Conservation (phyloP, 73 alveolate genomes). For the Breviolum minutum region DNA sequence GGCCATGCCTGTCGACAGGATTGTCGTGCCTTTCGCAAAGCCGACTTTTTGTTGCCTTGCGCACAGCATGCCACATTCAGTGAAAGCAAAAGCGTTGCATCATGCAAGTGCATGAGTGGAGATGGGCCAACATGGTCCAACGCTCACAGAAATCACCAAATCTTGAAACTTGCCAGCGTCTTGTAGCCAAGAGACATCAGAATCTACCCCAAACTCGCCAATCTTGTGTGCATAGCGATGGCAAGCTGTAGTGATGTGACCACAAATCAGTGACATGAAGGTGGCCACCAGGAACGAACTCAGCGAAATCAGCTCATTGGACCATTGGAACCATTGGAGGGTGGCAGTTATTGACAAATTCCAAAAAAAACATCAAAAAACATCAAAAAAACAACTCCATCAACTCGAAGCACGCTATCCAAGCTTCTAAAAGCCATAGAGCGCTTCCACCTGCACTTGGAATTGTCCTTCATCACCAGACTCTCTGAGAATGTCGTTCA, state of each 20-base stretch:
- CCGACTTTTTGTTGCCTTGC: not conserved
- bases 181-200: constrained; percentile 4
- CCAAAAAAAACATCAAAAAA: too few relatives aligned
- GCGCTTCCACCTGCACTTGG: constrained; percentile 53
- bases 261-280: constrained; percentile 66
- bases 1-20: constrained; percentile 47
- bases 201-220: constrained; percentile 65
- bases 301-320: not conserved
- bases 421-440: constrained; percentile 64
- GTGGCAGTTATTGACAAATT: not conserved
- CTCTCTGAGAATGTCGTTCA: constrained; percentile 52
- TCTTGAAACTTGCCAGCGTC: not conserved
- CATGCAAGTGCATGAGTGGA: not conserved
- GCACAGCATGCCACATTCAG: too few relatives aligned
- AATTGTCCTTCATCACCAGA: constrained; percentile 12
- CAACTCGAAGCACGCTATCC: not conserved
- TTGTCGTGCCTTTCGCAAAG: not conserved
- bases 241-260: constrained; percentile 89
- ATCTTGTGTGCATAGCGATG: constrained; percentile 89
- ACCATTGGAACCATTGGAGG: too few relatives aligned
- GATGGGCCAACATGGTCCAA: not conserved
- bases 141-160: not conserved
- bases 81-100: not conserved
- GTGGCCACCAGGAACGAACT: constrained; percentile 80
- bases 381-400: too few relatives aligned